Percentiles rank a stretch among this genome's conserved stretches.
Conservation (phyloP, 805 yeast species). For the Kockiozyma suomiensis region DNA sequence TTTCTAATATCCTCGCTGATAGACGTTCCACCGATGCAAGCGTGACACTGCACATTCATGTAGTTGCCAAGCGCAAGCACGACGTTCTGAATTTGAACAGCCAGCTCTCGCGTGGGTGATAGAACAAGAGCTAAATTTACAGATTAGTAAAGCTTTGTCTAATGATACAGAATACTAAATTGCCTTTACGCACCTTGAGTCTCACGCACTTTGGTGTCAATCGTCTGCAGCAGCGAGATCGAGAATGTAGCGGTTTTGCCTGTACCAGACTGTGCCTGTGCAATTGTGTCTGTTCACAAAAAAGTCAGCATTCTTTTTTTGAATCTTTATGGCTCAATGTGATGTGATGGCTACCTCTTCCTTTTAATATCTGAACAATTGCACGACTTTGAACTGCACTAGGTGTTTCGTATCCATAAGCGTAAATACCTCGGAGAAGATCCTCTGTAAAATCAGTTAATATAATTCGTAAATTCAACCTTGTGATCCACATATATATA, state of each 20-base stretch:
- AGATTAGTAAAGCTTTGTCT: constrained; percentile 55
- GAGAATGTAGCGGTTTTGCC: constrained; percentile 90
- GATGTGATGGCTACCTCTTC: constrained; percentile 44
- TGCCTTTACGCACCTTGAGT: constrained; percentile 28
- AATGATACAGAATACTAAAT: neutral
- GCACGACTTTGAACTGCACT: constrained; percentile 84
- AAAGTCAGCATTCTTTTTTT: no score
- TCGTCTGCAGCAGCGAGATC: constrained; percentile 51
- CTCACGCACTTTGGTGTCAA: constrained; percentile 35
- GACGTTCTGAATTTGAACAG: constrained; percentile 93
- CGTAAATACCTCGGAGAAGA: constrained; percentile 63
- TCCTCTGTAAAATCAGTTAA: constrained; percentile 36
- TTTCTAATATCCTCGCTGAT: constrained; percentile 85
- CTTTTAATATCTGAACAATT: constrained; percentile 73
- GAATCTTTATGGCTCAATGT: no score
- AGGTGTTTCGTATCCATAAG: constrained; percentile 80
- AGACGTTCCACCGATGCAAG: constrained; percentile 96
- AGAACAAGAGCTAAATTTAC: constrained; percentile 81
- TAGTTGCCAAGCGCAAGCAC: constrained; percentile 86
- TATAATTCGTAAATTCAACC: neutral
- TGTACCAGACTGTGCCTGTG: constrained; percentile 89
- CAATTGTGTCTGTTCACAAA: constrained; percentile 71
- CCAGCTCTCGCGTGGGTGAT: constrained; percentile 97
- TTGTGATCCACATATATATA: neutral
- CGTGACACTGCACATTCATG: constrained; percentile 89